Base-by-base conservation (phyloP, 2,329 filamentous ascomycete genomes). In the Nemania sp. region DNA sequence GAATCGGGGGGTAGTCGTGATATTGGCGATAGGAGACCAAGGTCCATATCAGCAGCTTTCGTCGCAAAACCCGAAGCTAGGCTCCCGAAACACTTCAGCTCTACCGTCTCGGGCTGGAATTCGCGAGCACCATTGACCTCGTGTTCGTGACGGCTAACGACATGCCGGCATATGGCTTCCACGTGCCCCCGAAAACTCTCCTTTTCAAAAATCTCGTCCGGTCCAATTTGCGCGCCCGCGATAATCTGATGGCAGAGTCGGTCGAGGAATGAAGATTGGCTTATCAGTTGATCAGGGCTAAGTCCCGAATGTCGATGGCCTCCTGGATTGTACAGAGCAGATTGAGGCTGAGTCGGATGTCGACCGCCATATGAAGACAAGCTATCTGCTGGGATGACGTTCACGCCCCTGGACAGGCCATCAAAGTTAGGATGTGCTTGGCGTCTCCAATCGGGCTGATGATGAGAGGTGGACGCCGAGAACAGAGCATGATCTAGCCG, bases 41-140 rank as follows among this genome's bases (percentile, higher is more conserved):
- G 83, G 74, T 97, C 93, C 89, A 97, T 92, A 70, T 97, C 92
- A 1, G 92, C 94, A n/a, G 87, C 86, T 68, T 90, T 90, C 11
- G 90, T 92, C 3, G 91, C 93, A 75, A 96, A 96, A 0, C 92
- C 92, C 12, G 92, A 93, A 18, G 86, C 85, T 48, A 96, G 80
- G 72, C 92, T 96, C 5, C 92, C 92, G 71, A 95, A 96, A 69
- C 89, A 91, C 67, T 86, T 86, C 13, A 96, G 79, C 54, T 86
- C 80, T n/a, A 94, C 83, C 53, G 83, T 83, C 10, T 77, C 71
- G 21, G 81, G 71, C 15, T 81, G 76, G 58, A 90, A 87, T 9
- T 82, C 76, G 0, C 63, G 60, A 4, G 76, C 65, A 17, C 76
- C 71, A 29, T 76, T 77, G 2, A 69, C 66, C n/a, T 75, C 70